Conservation (phyloP, 2,329 filamentous ascomycete genomes). For the Epichloe amarillans region DNA sequence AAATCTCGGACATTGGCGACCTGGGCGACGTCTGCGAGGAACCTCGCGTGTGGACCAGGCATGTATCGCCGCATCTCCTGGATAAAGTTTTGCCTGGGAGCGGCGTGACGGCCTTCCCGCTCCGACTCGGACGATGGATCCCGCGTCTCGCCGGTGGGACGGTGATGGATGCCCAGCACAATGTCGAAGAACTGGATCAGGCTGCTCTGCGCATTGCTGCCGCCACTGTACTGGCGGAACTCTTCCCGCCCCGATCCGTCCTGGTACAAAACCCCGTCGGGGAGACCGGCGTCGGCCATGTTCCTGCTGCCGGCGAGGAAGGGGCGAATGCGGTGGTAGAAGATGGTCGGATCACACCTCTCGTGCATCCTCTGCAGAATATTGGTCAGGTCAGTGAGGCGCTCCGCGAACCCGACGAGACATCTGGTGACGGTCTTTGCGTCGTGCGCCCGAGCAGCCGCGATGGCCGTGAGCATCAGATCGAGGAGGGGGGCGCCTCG, state of each 20-base stretch:
- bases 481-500: conserved; percentile 77
- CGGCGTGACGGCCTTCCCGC: conserved; percentile 29
- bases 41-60: conserved; percentile 83
- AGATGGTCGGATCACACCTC: conserved; percentile 83
- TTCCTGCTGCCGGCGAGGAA: conserved; percentile 96
- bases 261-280: conserved; percentile 78
- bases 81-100: conserved; percentile 64
- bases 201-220: conserved; percentile 94
- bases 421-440: conserved; percentile 58
- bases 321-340: conserved; percentile 92
- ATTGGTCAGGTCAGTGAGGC: conserved; percentile 68
- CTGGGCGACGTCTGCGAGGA: conserved; percentile 64
- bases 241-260: conserved; percentile 53
- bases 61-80: conserved; percentile 96
- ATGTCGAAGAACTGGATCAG: conserved; percentile 97
- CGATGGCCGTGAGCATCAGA: conserved; percentile 77
- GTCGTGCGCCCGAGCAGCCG: conserved; percentile 61
- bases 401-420: conserved; percentile 73
- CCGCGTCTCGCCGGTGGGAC: conserved; percentile 66
- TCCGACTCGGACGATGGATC: conserved; percentile 24
- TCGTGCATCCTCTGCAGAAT: conserved; percentile 87
- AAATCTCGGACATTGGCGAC: conserved; percentile 83
- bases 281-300: conserved; percentile 87
- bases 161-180: conserved; percentile 76
- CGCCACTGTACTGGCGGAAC: conserved; percentile 80